Evolutionary conservation across 306 rosid genomes (phyloP).

Genomic region (Castanopsis chinensis): DNA sequence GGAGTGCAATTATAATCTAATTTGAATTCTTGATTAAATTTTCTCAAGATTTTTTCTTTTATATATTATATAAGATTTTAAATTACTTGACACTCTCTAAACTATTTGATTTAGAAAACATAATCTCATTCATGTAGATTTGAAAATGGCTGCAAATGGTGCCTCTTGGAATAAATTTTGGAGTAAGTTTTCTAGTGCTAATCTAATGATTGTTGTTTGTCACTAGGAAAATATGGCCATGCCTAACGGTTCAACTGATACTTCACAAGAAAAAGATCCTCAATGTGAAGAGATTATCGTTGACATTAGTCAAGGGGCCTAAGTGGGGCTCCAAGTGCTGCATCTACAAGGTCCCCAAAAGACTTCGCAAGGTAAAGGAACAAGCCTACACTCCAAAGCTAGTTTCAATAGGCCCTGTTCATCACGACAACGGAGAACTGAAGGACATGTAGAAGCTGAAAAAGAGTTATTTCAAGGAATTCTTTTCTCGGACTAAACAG

Average conservation of each 20-base stretch:
- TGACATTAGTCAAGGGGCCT: background rate
- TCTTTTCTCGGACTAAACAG: background rate
- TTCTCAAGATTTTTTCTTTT: too few relatives aligned
- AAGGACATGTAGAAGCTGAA: background rate
- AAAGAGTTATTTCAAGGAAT: background rate
- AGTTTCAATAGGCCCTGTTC: slow-evolving; percentile 24
- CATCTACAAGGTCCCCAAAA: slow-evolving; percentile 21
- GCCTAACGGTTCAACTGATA: too few relatives aligned
- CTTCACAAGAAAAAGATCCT: background rate
- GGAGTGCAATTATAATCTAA: too few relatives aligned
- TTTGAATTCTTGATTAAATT: too few relatives aligned
- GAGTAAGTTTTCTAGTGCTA: background rate
- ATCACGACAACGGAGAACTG: background rate
- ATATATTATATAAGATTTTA: too few relatives aligned
- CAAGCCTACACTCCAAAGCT: slow-evolving; percentile 22
- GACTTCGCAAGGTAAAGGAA: slow-evolving; percentile 7
- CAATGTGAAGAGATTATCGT: background rate
- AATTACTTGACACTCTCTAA: too few relatives aligned
- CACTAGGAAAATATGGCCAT: background rate
- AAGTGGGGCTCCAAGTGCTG: background rate
- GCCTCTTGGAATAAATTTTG: too few relatives aligned
- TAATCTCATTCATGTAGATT: too few relatives aligned
- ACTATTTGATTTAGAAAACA: too few relatives aligned
- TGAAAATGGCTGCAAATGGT: too few relatives aligned
- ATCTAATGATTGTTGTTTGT: background rate